Evolutionary conservation across 495 filamentous ascomycete genomes (phyloP).

Genomic region (Polyplosphaeria fusca): DNA sequence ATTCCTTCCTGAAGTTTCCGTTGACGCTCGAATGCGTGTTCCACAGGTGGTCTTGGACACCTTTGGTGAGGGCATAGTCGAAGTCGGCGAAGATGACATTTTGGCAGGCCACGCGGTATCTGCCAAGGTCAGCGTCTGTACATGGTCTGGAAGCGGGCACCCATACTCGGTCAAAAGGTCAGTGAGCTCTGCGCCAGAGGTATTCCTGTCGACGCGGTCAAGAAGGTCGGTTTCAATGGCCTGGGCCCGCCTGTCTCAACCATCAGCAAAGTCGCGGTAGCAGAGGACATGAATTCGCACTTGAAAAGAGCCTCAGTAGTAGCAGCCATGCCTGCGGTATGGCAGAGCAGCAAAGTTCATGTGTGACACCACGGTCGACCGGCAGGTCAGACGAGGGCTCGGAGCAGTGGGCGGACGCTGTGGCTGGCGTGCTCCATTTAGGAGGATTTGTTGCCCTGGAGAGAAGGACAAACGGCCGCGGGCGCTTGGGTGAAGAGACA

Average conservation of each 20-base stretch:
- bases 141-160: background rate
- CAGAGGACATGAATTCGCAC: constrained; percentile 8
- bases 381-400: constrained; percentile 55
- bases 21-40: constrained; percentile 73
- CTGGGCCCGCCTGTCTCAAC: constrained; percentile 24
- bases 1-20: constrained; percentile 64
- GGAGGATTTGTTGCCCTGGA: constrained; percentile 15
- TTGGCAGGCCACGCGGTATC: constrained; percentile 67
- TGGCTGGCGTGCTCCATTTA: constrained; percentile 44
- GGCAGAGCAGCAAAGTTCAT: constrained; percentile 29
- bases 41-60: constrained; percentile 74
- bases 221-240: too few relatives aligned
- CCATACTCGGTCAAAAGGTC: constrained; percentile 24
- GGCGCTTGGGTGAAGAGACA: constrained; percentile 2
- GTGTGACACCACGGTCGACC: constrained; percentile 52
- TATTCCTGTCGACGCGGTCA: too few relatives aligned
- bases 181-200: constrained; percentile 13
- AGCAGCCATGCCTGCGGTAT: constrained; percentile 47
- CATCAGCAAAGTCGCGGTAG: background rate
- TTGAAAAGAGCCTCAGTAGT: constrained; percentile 29
- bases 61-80: constrained; percentile 58
- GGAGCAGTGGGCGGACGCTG: constrained; percentile 38
- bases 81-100: constrained; percentile 71
- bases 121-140: constrained; percentile 37
- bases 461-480: constrained; percentile 27